Evolutionary conservation across 768 basidiomycete genomes (phyloP).

Genomic region (Lyophyllum decastes): DNA sequence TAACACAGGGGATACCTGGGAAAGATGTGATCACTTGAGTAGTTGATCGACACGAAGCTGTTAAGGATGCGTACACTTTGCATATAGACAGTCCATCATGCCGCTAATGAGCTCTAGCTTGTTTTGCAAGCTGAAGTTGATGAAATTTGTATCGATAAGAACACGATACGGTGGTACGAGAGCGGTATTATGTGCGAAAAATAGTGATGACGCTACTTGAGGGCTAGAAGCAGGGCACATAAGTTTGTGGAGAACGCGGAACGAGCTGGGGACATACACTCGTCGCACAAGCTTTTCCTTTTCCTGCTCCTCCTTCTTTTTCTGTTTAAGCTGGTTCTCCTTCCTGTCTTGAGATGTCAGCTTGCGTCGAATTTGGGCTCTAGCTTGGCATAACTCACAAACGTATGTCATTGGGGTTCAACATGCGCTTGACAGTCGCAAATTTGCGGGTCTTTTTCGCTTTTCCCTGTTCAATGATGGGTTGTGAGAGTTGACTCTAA

Average conservation of each 20-base stretch:
- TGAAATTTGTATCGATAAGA: conserved; percentile 98
- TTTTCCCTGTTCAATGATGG: conserved; percentile 60
- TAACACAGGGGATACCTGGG: conserved; percentile 98
- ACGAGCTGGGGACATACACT: conserved; percentile 56
- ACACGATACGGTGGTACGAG: conserved; percentile 97
- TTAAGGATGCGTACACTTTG: conserved; percentile 69
- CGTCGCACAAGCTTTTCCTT: conserved; percentile 77
- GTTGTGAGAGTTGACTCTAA: no score
- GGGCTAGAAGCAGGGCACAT: conserved; percentile 46
- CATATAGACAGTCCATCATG: conserved; percentile 99
- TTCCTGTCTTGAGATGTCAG: conserved; percentile 57
- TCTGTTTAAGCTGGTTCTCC: conserved; percentile 89
- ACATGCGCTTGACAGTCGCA: conserved; percentile 88
- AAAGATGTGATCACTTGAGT: conserved; percentile 5
- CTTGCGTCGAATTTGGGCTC: neutral
- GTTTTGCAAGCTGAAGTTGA: conserved; percentile 98
- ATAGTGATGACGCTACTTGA: conserved; percentile 87
- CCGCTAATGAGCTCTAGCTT: conserved; percentile 93
- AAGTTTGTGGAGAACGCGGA: neutral
- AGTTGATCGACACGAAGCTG: neutral
- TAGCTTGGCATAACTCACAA: conserved; percentile 54
- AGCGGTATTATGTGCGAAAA: conserved; percentile 92
- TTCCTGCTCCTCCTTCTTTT: conserved; percentile 79
- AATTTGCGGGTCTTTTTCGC: conserved; percentile 96
- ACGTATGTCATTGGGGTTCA: conserved; percentile 92